A percentile compares a stretch with the other conserved stretches of the same genome.
These are phyloP conservation scores for Arthrobotrys pseudoclavata DNA, from an alignment of 2,329 filamentous ascomycete genomes.

Conservation along the genomic window DNA sequence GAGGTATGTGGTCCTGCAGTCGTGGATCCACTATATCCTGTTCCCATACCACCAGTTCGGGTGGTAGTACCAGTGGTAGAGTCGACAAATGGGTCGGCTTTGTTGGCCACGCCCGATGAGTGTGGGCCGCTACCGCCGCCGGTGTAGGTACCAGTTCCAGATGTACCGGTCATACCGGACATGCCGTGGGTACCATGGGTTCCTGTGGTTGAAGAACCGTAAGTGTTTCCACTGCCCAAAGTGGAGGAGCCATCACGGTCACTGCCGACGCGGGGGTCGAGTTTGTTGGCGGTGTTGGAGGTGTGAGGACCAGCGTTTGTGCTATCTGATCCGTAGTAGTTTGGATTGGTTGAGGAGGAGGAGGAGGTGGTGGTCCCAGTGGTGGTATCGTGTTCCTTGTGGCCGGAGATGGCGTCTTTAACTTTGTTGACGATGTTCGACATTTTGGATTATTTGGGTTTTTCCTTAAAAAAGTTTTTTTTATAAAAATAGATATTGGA, in stretches of 20 bases:
- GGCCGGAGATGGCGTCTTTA: constrained; percentile 67
- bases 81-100: constrained; percentile 72
- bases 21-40: constrained; percentile 38
- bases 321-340: constrained; percentile 57
- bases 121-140: constrained; percentile 69
- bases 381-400: constrained; percentile 56
- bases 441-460: constrained; percentile 66
- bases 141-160: constrained; percentile 61
- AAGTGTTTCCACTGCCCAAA: constrained; percentile 64
- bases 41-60: constrained; percentile 13
- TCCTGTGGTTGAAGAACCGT: constrained; percentile 61
- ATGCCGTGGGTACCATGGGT: constrained; percentile 44
- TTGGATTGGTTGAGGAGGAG: constrained; percentile 26
- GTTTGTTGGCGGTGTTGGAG: constrained; percentile 66
- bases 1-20: constrained; percentile 66
- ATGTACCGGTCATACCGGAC: constrained; percentile 29
- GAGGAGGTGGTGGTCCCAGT: constrained; percentile 59
- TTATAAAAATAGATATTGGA: constrained; percentile 5
- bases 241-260: constrained; percentile 68
- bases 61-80: constrained; percentile 64
- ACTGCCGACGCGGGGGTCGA: constrained; percentile 71
- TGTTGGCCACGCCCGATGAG: constrained; percentile 71
- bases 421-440: constrained; percentile 69
- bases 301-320: constrained; percentile 61
- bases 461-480: constrained; percentile 2